A percentile compares a stretch with the other conserved stretches of the same genome.
Evolutionary conservation across 164 flowering plant species (phyloP).

Genomic region (Amborella trichopoda): DNA sequence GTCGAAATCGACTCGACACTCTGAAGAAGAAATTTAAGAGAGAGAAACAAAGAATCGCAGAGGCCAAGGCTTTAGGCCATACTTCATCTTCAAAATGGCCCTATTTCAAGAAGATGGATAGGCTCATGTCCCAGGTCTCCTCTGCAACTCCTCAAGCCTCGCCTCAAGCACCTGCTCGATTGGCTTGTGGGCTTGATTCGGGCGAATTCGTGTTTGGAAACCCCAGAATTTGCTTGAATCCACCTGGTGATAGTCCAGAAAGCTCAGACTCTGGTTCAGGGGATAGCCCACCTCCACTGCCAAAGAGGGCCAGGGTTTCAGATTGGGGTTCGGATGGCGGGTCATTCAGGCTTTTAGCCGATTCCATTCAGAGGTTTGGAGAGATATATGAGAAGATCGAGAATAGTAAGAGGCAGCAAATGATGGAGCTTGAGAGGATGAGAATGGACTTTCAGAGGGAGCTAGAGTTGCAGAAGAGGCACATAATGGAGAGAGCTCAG

Average conservation of each 20-base stretch:
- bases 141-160: slow-evolving; percentile 11
- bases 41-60: slow-evolving; percentile 44
- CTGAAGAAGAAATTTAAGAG: slow-evolving; percentile 83
- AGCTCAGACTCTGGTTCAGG: slow-evolving; percentile 33
- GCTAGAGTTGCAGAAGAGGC: slow-evolving; percentile 69
- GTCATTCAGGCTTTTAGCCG: slow-evolving; percentile 50
- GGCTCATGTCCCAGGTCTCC: slow-evolving; percentile 14
- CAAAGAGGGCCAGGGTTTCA: slow-evolving; percentile 23
- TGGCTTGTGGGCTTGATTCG: slow-evolving; percentile 86
- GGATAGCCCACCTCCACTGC: slow-evolving; percentile 41
- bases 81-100: slow-evolving; percentile 42
- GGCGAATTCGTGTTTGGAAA: slow-evolving; percentile 87
- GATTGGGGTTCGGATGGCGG: slow-evolving; percentile 11
- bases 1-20: slow-evolving; percentile 55
- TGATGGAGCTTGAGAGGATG: slow-evolving; percentile 86
- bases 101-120: slow-evolving; percentile 77
- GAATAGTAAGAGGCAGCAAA: slow-evolving; percentile 68
- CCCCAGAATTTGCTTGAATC: slow-evolving; percentile 55
- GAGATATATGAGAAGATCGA: slow-evolving; percentile 90
- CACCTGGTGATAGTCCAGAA: slow-evolving; percentile 82
- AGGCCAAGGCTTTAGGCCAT: slow-evolving; percentile 19
- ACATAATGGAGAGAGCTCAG: slow-evolving; percentile 69
- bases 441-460: slow-evolving; percentile 82
- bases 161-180: slow-evolving; percentile 27
- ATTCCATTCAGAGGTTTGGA: slow-evolving; percentile 71